Evolutionary conservation across 2,329 filamentous ascomycete genomes (phyloP), one percentile per base, ranked within the genome.

Genomic region (Neoascochyta sp.): DNA sequence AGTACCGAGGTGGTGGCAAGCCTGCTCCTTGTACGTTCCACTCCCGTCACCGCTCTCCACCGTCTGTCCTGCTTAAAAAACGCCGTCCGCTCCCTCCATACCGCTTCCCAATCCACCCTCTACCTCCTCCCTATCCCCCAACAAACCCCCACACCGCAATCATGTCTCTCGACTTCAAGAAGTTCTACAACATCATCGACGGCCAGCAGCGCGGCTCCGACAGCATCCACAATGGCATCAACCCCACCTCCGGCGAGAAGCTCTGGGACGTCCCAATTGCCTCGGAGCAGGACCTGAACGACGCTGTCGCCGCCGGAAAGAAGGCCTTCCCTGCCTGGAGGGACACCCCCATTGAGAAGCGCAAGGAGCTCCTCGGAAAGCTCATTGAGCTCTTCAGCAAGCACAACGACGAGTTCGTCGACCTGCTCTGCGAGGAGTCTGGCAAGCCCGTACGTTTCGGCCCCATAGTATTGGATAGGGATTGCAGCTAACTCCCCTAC

Each of bases 121-220:
- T n/a, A n/a, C n/a, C n/a, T n/a, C n/a, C n/a, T n/a, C n/a, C n/a
- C n/a, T n/a, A n/a, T n/a, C n/a, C n/a, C n/a, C 16, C 16, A 16
- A 23, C 24, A 14, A 13, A 16, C 34, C 24, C 23, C 27, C 17
- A 20, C 26, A 27, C 29, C 27, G 24, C 42, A 27, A 64, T 30
- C 43, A 70, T 69, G 67, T 68, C 66, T 59, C 37, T 62, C 36
- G 50, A 64, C 18, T 65, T 63, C 34, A 54, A 65, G 39, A 70
- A 62, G 24, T 76, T 73, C 50, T 62, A 64, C 36, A 77, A 76
- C 58, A 63, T 73, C 32, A 67, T 76, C 41, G 65, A 74, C 40
- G 72, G 71, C 35, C 57, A 73, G 53, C 53, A 69, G 36, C 60
- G 62, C 11, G 52, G 63, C 11, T 71, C 69, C 1, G 43, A 60